Evolutionary conservation across 805 yeast species (phyloP), one percentile per base, ranked within the genome.

Genomic region (Yarrowia keelungensis): DNA sequence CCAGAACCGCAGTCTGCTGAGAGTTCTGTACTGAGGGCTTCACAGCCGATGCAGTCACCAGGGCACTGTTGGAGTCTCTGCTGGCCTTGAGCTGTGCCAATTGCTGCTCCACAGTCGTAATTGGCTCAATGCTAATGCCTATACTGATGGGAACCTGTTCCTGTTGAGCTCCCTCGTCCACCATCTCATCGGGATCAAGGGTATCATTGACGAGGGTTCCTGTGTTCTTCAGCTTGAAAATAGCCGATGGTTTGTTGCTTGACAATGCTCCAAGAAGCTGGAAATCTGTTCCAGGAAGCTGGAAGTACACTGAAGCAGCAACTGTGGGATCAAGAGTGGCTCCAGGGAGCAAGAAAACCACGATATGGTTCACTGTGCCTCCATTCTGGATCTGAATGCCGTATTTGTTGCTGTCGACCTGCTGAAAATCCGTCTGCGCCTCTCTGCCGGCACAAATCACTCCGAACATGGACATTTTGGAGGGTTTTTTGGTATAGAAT

Each of bases 91-190:
- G 80, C 69, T 81, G 81, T 35, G 78, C 81, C 54, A 91, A 78
- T 69, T 84, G 87, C 45, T 81, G 78, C 70, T 86, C 85, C 0
- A 96, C 98, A 62, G 84, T 87, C 0, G 76, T 81, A 8, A 85
- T 83, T 0, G 97, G 90, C 75, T 94, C 99, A 14, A 94, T 87
- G 3, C 97, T 91, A n/a, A 95, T 90, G 0, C 99, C 99, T 5
- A 94, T 87, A 1, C 83, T 79, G 54, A 83, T 78, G 36, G 73
- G 70, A 72, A 71, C 71, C 76, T 82, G 72, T 75, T 77, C 79
- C 38, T 56, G 62, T 54, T 78, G 79, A 9, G 76, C 74, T 16
- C 71, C 77, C 70, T 79, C 84, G 56, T 82, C 88, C 70, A 84
- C 83, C 72, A 85, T 81, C 71, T 86, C 90, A 54, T 87, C 89